Evolutionary conservation across 441 rosid species (phyloP), one percentile per base, ranked within the genome.

Genomic region (Mallotus japonicus): DNA sequence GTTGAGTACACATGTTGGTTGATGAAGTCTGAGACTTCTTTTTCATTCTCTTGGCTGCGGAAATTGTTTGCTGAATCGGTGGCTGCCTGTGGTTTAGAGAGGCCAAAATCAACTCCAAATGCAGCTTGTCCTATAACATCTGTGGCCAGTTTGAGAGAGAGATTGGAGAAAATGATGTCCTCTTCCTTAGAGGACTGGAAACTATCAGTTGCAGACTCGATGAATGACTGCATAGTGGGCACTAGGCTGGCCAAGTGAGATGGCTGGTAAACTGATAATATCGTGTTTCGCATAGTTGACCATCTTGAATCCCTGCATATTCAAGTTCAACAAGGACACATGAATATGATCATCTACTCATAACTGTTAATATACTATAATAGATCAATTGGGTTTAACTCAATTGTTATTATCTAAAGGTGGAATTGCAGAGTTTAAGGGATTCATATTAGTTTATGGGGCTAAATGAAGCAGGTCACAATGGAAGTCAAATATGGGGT

Each of bases 111-210:
- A 37, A 92, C 97, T 5, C 96, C 97, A 64, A 95, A 92, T 46
- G 97, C 97, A n/a, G 97, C 97, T 86, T 91, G 88, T 62, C 97
- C 97, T 16, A 95, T 89, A 2, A 95, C 89, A 73, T 95, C 99
- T 0, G 97, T 87, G 58, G 99, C 91, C 75, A 92, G 75, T 80
- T 83, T 83, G 81, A 95, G 97, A 59, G 93, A 90, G 13, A 92
- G 80, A 72, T 86, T 84, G 62, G 99, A 95, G 83, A 92, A 88
- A 62, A 69, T 77, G 15, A 92, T 59, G 78, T 88, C 95, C 63
- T 77, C 75, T 55, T 80, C 76, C 5, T 66, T 24, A 22, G 73
- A 78, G 6, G 85, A 77, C 7, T 79, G 78, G 60, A 95, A 88
- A 73, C 83, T 82, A 46, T 80, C 81, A 42, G 92, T 87, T 12